Conservation (phyloP, 345 rosid genomes). For the Lenwebbia sp. region DNA sequence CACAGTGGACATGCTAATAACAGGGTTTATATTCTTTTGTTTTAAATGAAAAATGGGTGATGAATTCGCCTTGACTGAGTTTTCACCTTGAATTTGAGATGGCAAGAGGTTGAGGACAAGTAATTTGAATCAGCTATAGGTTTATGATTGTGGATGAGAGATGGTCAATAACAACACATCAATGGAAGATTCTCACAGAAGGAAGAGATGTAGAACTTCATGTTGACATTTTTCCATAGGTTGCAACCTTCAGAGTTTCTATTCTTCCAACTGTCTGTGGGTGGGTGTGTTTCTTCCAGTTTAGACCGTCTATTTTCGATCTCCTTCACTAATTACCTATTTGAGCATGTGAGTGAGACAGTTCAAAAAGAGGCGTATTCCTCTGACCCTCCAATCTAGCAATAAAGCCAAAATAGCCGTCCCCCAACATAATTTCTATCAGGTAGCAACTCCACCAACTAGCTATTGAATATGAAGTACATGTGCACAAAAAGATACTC, state of each 20-base stretch:
- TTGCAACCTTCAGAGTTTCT: background rate
- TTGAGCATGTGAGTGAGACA: background rate
- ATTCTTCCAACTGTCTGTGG: background rate
- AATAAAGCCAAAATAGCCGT: background rate
- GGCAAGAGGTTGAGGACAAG: background rate
- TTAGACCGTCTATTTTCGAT: too few relatives aligned
- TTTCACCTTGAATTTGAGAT: background rate
- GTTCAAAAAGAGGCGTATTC: background rate
- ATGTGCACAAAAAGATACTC: background rate
- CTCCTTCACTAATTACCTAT: background rate
- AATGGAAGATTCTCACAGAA: background rate
- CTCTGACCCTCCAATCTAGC: background rate
- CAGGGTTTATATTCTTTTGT: background rate
- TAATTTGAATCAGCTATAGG: background rate
- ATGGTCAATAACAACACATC: background rate
- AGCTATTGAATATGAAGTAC: background rate
- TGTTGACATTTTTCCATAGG: background rate
- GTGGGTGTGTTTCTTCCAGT: background rate
- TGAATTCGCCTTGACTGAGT: background rate
- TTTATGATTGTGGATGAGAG: background rate
- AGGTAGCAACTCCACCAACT: background rate
- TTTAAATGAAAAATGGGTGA: background rate
- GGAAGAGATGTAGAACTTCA: too few relatives aligned
- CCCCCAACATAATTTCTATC: background rate
- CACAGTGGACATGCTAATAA: background rate